A percentile compares a stretch with the other conserved stretches of the same genome.
Evolutionary conservation across 2,329 filamentous ascomycete genomes (phyloP).

Genomic region (Alternaria hordeiaustralica): DNA sequence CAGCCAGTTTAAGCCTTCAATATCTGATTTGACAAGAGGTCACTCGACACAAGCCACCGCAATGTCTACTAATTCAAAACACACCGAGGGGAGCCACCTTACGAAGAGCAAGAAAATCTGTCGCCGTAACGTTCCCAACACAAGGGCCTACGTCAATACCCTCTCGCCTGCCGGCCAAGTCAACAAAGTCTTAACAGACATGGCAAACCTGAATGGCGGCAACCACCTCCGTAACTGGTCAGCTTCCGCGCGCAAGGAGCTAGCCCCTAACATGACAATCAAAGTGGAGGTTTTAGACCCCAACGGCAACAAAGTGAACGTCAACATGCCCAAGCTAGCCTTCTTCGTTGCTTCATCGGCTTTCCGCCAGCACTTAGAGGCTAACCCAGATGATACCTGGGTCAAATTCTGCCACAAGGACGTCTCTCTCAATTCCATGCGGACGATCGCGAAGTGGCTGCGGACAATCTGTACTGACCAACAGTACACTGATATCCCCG

Average conservation of each 20-base stretch:
- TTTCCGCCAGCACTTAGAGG: background rate
- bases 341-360: constrained; percentile 9
- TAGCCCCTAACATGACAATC: background rate
- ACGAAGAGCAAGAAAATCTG: background rate
- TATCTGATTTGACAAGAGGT: background rate
- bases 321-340: constrained; percentile 8
- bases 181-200: constrained; percentile 4
- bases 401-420: constrained; percentile 1
- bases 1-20: background rate
- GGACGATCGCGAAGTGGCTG: constrained; percentile 8
- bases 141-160: background rate
- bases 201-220: constrained; percentile 8
- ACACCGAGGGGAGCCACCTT: background rate
- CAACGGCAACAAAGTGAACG: background rate
- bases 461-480: background rate
- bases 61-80: background rate
- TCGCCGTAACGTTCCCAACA: background rate
- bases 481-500: background rate
- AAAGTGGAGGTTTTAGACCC: background rate
- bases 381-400: background rate
- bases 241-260: constrained; percentile 4
- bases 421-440: background rate
- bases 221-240: constrained; percentile 12
- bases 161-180: constrained; percentile 7
- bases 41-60: background rate